Base-by-base conservation (phyloP, 1,139 yeast species). In the Arxiozyma slooffiae region DNA sequence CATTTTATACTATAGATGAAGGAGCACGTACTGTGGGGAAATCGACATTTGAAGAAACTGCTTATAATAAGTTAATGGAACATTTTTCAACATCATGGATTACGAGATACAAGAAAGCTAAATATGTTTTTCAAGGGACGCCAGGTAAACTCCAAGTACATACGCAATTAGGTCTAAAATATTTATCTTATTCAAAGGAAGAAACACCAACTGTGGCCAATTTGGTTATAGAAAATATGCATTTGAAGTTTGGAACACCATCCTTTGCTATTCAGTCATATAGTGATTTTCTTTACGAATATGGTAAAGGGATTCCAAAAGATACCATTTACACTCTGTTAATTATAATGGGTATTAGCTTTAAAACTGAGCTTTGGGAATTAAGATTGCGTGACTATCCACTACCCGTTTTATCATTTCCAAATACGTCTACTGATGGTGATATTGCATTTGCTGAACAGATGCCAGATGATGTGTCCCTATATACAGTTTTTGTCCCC, bases 261-360 rank as follows among this genome's bases (percentile, higher is more conserved):
- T 67, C 74, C 8, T 82, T 85, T 57, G 73, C 75, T 1, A 57
- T 76, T 14, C 69, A 69, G 1, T 69, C 77, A 1, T 68, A 81
- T 34, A 72, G 81, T 1, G 69, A 79, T 21, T 88, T 81, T 62
- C 63, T 89, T 38, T 70, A 78, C 60, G 73, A 80, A n/a, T 71
- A 82, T 43, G 97, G 96, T 3, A 88, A 86, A 62, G 89, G 90
- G 0, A 75, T 82, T 21, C 96, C 97, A 0, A 61, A 64, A 48
- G 81, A 79, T 55, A 78, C 86, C 0, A 61, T 67, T 38, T 89
- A 80, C 64, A 79, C 90, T 1, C 67, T 85, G 38, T 65, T 83
- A 53, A 63, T 87, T 1, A 92, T 95, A 0, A 61, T 79, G 48
- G 63, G 63, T 23, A 57, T 58, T 43, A 64, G 57, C 36, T 63